Evolutionary conservation across 345 rosid species (phyloP), one percentile per base, ranked within the genome.

Genomic region (Pugionium dolabratum): DNA sequence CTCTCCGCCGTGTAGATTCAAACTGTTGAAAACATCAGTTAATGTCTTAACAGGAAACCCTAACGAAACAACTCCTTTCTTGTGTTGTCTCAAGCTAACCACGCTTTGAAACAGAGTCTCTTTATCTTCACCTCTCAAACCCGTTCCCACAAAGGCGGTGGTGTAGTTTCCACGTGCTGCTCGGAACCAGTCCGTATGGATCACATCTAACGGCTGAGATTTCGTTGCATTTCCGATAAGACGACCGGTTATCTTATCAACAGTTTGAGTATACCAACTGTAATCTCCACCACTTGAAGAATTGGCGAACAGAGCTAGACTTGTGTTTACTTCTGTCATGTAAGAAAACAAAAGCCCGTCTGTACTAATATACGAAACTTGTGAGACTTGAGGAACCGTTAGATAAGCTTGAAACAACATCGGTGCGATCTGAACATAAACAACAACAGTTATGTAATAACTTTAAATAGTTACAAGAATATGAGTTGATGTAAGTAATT

Each of bases 231-330:
- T 32, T 4, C 68, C 68, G 8, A 6, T 43, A 33, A 67, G 59
- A 37, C 9, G 46, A 53, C 73, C 69, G 53, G 44, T 73, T 37
- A 6, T 39, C 33, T 67, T 58, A 66, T 73, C 77, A 29, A 73
- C 40, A 11, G 57, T 33, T 74, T 74, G 78, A 67, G 48, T 54
- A 54, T 74, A 74, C 73, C 69, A 67, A 66, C 51, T 59, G 57
- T 73, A 59, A 32, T 59, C 59, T 56, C 32, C 40, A 11, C 69
- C 58, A 55, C 10, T 58, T 35, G 66, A 46, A 34, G 71, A 66
- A 34, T 67, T 73, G 18, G 68, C 50, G 31, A 60, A 73, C 39
- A 67, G 46, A 30, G 64, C 72, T 6, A 73, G 28, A 10, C 18
- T 67, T 74, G n/a, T 40, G 54, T 67, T 48, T 28, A 11, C 3